A percentile compares a stretch with the other conserved stretches of the same genome.
These are phyloP conservation scores for Cryptococcus sp. DNA, from an alignment of 1,284 basidiomycete genomes.

Conservation along the genomic window DNA sequence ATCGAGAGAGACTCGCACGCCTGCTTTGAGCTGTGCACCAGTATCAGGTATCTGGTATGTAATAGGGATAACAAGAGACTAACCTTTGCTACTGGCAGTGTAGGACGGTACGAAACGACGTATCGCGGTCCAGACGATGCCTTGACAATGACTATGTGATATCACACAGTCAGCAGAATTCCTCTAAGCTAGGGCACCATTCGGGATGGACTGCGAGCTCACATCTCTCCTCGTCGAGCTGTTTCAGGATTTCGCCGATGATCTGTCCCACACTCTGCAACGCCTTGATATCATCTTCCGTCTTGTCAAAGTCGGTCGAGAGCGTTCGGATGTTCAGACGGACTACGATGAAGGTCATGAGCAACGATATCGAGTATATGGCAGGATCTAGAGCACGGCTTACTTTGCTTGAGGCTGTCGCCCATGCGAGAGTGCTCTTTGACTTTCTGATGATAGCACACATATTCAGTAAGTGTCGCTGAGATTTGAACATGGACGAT, in stretches of 20 bases:
- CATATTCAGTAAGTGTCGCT: constrained; percentile 15
- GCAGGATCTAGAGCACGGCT: constrained; percentile 43
- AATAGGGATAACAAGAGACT: constrained; percentile 19
- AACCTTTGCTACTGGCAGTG: constrained; percentile 80
- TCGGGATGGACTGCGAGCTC: constrained; percentile 45
- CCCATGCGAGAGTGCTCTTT: constrained; percentile 78
- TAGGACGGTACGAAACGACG: constrained; percentile 96
- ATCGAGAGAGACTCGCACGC: constrained; percentile 94
- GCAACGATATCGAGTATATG: not conserved
- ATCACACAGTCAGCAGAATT: constrained; percentile 1
- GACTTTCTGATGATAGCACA: constrained; percentile 71
- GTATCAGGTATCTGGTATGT: too few species aligned
- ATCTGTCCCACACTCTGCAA: constrained; percentile 99
- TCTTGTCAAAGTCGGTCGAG: constrained; percentile 88
- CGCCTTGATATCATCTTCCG: constrained; percentile 98
- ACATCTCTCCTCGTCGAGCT: constrained; percentile 98
- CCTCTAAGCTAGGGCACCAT: too few species aligned
- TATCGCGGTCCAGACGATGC: constrained; percentile 98
- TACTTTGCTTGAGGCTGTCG: constrained; percentile 82
- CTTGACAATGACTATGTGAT: constrained; percentile 87
- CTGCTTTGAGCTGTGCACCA: constrained; percentile 78
- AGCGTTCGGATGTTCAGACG: constrained; percentile 69
- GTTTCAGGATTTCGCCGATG: constrained; percentile 98
- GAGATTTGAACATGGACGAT: not conserved
- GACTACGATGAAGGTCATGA: constrained; percentile 27